Conservation (phyloP, 140 eudicot species). For the Erigeron philadelphicus region DNA sequence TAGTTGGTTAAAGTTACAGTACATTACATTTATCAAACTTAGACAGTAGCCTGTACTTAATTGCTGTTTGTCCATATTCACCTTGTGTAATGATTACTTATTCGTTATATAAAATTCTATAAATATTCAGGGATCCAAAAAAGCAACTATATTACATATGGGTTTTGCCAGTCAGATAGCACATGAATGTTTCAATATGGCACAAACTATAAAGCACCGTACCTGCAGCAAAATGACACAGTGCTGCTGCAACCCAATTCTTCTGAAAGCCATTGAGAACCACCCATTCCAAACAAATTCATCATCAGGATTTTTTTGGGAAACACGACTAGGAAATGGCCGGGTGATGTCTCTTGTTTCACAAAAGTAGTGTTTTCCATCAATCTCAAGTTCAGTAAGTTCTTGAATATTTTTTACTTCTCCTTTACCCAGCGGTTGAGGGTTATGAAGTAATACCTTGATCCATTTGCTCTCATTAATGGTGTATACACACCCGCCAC, state of each 20-base stretch:
- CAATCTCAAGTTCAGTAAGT: slow-evolving; percentile 75
- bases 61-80: not conserved
- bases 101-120: not conserved
- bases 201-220: slow-evolving; percentile 13
- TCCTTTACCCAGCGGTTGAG: slow-evolving; percentile 85
- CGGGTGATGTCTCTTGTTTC: slow-evolving; percentile 79
- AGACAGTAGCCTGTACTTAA: not conserved
- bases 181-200: slow-evolving; percentile 3
- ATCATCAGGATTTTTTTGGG: slow-evolving; percentile 65
- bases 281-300: slow-evolving; percentile 95
- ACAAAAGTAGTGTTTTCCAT: slow-evolving; percentile 87
- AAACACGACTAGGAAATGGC: slow-evolving; percentile 78
- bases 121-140: not conserved
- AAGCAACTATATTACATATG: slow-evolving; percentile 4
- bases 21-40: not conserved
- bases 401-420: slow-evolving; percentile 81
- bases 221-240: slow-evolving; percentile 89
- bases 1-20: not conserved
- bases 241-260: slow-evolving; percentile 70
- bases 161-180: not conserved
- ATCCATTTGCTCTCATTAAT: slow-evolving; percentile 80
- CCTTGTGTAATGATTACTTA: slow-evolving; percentile 4
- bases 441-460: slow-evolving; percentile 58
- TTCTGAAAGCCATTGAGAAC: slow-evolving; percentile 63
- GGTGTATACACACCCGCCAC: slow-evolving; percentile 80